Evolutionary conservation across 495 filamentous ascomycete genomes (phyloP).

Genomic region (Margaritispora aquatica): DNA sequence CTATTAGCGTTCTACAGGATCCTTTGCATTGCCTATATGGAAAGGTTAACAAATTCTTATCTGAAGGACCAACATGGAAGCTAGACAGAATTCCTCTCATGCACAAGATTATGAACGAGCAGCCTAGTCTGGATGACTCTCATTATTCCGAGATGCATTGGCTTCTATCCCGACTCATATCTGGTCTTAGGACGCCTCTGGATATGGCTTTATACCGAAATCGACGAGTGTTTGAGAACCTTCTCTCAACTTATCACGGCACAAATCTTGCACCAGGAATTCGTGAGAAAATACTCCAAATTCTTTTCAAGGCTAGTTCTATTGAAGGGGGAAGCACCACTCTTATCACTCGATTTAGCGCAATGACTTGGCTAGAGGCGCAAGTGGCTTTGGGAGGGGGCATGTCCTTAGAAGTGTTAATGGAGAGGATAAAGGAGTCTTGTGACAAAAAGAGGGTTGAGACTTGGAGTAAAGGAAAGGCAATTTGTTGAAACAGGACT

Average conservation of each 20-base stretch:
- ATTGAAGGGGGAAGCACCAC: slow-evolving; percentile 80
- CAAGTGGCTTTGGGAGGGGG: slow-evolving; percentile 44
- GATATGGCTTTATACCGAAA: slow-evolving; percentile 83
- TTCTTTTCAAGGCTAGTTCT: slow-evolving; percentile 65
- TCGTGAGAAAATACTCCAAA: slow-evolving; percentile 61
- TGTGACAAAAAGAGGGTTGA: slow-evolving; percentile 61
- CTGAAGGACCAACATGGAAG: slow-evolving; percentile 66
- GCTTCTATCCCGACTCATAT: slow-evolving; percentile 70
- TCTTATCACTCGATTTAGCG: slow-evolving; percentile 75
- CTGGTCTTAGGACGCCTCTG: slow-evolving; percentile 45
- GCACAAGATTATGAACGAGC: slow-evolving; percentile 60
- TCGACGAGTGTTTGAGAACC: slow-evolving; percentile 69
- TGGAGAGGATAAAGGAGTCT: slow-evolving; percentile 56
- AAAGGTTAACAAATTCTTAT: slow-evolving; percentile 81
- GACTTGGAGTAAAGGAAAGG: slow-evolving; percentile 43
- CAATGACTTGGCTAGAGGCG: slow-evolving; percentile 71
- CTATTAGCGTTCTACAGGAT: slow-evolving; percentile 60
- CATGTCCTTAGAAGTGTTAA: slow-evolving; percentile 49
- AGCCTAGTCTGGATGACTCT: slow-evolving; percentile 65
- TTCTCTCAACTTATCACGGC: slow-evolving; percentile 66
- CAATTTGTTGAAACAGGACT: not conserved
- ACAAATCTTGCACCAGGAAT: slow-evolving; percentile 47
- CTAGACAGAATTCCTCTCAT: slow-evolving; percentile 71
- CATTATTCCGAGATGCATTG: slow-evolving; percentile 73
- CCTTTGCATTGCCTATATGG: slow-evolving; percentile 80